These are phyloP conservation scores for Blastobotrys chiropterorum DNA, from an alignment of 805 yeast species.

Conservation along the genomic window DNA sequence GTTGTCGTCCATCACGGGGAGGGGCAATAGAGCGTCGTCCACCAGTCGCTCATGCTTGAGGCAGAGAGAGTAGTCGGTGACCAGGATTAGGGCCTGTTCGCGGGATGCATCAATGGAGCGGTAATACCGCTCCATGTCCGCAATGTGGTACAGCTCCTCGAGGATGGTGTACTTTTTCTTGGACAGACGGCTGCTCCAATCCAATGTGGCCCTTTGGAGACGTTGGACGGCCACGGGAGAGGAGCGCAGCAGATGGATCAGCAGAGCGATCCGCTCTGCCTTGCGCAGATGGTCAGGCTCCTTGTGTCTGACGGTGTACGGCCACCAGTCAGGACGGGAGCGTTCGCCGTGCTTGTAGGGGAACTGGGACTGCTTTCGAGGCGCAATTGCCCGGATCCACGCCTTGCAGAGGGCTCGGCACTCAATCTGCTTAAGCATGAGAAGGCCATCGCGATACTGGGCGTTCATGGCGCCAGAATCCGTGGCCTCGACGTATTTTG, in stretches of 20 bases:
- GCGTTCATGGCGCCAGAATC: background rate
- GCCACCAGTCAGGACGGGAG: conserved; percentile 70
- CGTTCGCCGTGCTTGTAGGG: conserved; percentile 54
- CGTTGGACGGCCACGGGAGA: background rate
- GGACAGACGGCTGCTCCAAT: background rate
- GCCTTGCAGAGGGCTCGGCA: conserved; percentile 60
- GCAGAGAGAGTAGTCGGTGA: too few species aligned
- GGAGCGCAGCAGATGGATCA: conserved; percentile 23
- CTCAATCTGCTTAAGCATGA: conserved; percentile 41
- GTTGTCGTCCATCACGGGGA: too few species aligned
- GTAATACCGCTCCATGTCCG: conserved; percentile 1
- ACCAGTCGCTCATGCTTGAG: too few species aligned
- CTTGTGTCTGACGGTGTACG: conserved; percentile 46
- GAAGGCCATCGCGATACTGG: background rate
- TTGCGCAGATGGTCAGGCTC: conserved; percentile 73
- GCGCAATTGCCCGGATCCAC: conserved; percentile 64
- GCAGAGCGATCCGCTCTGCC: conserved; percentile 45
- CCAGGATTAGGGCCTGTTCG: too few species aligned
- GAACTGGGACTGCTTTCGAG: conserved; percentile 53
- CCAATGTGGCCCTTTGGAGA: conserved; percentile 6
- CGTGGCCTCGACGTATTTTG: background rate
- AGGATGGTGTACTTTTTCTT: conserved; percentile 2
- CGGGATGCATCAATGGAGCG: too few species aligned
- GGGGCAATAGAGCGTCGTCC: too few species aligned
- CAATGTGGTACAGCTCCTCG: conserved; percentile 8